Base-by-base conservation (phyloP, 495 filamentous ascomycete genomes). In the Aspergillus ostianus region DNA sequence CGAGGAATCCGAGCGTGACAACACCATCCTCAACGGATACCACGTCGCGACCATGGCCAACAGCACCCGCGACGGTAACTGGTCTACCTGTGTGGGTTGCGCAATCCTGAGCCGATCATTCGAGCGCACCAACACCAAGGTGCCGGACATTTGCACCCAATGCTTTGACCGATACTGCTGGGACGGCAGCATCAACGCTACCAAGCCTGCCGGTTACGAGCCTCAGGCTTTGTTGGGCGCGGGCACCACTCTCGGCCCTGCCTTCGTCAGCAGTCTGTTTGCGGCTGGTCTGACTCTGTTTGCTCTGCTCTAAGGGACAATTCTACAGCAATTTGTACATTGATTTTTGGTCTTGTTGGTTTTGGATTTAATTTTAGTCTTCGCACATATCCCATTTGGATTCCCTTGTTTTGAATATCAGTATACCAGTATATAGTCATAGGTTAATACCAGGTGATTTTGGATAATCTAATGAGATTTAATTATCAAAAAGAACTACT, bases 111-210 rank as follows among this genome's bases (percentile, higher is more conserved):
- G 79, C 48, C 73, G 93, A 30, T 88, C 86, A 51, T 81, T 91
- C 57, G 81, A 86, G 56, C 81, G 90, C 47, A 93, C 87, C 3
- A 77, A 78, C 3, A 86, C 84, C 7, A 56, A 70, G 0, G 80
- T 90, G 0, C 90, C 90, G 0, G 76, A 79, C 12, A 82, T 82
- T 15, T 98, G 93, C 71, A 78, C 69, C 27, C 64, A 78, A 47
- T 98, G 93, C 73, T 97, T 97, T 69, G 59, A 77, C 45, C 67
- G 80, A 27, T 97, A 95, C 74, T 97, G 94, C 82, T 97, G 93
- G 75, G 62, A 77, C 44, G 75, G 75, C 29, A 73, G 65, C 23
- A 58, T 62, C 30, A 72, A 77, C 60, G 64, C 64, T 18, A 75
- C 67, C 20, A 57, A 47, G 0, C 76, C 77, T 2, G 30, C 41